Conservation (phyloP, 2,329 filamentous ascomycete genomes). For the Microsporum ferrugineum region DNA sequence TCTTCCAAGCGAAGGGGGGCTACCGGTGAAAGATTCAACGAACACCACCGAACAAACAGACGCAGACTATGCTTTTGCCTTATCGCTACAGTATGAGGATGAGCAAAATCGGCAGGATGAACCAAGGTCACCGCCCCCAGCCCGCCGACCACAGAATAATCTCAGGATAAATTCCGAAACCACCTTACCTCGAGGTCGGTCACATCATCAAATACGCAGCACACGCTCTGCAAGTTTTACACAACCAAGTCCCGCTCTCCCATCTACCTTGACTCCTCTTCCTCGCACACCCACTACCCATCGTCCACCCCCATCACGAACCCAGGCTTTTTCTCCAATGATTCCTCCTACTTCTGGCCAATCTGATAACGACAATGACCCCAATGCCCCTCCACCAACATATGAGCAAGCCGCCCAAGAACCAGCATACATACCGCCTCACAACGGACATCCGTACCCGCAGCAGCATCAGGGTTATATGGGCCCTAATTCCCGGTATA, state of each 20-base stretch:
- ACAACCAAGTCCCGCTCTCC: slow-evolving; percentile 14
- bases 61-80: slow-evolving; percentile 68
- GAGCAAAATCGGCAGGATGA: slow-evolving; percentile 54
- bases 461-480: not conserved
- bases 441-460: slow-evolving; percentile 13
- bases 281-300: slow-evolving; percentile 10
- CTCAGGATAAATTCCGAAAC: not conserved
- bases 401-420: slow-evolving; percentile 54
- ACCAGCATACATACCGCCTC: slow-evolving; percentile 44
- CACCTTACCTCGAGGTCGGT: not conserved
- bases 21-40: not conserved
- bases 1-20: not conserved
- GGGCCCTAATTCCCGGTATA: not conserved
- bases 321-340: slow-evolving; percentile 19
- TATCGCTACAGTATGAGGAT: slow-evolving; percentile 86
- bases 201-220: not conserved
- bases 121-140: not conserved
- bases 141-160: not conserved
- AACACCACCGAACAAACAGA: slow-evolving; percentile 54
- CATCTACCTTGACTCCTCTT: slow-evolving; percentile 14
- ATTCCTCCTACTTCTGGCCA: slow-evolving; percentile 32
- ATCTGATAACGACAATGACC: slow-evolving; percentile 31
- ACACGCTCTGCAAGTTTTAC: slow-evolving; percentile 7
- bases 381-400: slow-evolving; percentile 49
- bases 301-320: slow-evolving; percentile 11